Evolutionary conservation across 2,329 filamentous ascomycete genomes (phyloP).

Genomic region (Calonectria pauciramosa): DNA sequence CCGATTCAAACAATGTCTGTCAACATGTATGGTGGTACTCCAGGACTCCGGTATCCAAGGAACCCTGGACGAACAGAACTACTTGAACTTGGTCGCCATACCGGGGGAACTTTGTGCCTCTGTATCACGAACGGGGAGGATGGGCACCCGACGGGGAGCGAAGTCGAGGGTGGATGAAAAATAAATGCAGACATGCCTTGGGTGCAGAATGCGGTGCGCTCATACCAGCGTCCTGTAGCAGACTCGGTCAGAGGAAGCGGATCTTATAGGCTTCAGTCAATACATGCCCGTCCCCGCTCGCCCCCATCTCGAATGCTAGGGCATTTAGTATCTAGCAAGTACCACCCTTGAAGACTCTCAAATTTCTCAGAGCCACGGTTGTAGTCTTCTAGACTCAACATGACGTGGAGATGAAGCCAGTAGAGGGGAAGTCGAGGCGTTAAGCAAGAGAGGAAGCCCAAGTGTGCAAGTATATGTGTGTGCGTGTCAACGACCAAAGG

Average conservation of each 20-base stretch:
- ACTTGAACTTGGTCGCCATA: not conserved
- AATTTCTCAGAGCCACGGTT: too few species aligned
- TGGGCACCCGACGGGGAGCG: not conserved
- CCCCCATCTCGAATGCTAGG: not conserved
- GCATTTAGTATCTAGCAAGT: not conserved
- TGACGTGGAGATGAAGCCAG: not conserved
- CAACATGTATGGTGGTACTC: not conserved
- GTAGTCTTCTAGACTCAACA: not conserved
- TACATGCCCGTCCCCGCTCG: not conserved
- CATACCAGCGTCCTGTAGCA: not conserved
- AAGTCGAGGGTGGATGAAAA: not conserved
- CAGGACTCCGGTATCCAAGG: not conserved
- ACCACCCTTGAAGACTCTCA: not conserved
- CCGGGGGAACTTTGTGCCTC: not conserved
- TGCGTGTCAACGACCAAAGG: not conserved
- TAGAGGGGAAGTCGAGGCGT: too few species aligned
- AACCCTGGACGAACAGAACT: not conserved
- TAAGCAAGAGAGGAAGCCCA: too few species aligned
- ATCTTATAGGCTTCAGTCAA: not conserved
- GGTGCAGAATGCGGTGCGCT: not conserved
- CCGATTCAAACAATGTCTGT: not conserved
- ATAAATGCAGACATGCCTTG: not conserved
- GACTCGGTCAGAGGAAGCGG: not conserved
- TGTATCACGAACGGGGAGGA: not conserved
- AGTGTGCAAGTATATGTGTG: too few species aligned